A percentile compares a stretch with the other conserved stretches of the same genome.
These are phyloP conservation scores for Macrotyloma uniflorum DNA, from an alignment of 306 rosid genomes.

Conservation along the genomic window DNA sequence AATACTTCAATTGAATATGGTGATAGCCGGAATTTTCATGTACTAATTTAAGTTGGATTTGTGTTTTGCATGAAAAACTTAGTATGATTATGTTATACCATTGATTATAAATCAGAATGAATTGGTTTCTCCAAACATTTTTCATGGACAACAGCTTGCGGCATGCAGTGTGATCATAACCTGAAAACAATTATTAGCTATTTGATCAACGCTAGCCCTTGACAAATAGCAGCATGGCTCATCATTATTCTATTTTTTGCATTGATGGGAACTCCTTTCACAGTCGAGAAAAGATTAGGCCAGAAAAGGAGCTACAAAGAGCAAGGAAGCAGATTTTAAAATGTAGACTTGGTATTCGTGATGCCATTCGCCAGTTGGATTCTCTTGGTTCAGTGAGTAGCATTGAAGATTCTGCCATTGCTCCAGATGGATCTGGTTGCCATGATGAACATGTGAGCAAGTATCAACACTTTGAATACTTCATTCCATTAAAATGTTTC, in stretches of 20 bases:
- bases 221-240: constrained; percentile 19
- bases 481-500: constrained; percentile 2
- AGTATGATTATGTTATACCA: not conserved
- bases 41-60: not conserved
- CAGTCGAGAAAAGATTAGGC: constrained; percentile 92
- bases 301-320: constrained; percentile 84
- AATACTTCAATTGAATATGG: not conserved
- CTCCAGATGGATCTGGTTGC: constrained; percentile 75
- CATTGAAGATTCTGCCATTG: constrained; percentile 75
- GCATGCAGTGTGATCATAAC: constrained; percentile 7
- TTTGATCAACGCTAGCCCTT: constrained; percentile 13
- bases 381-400: constrained; percentile 73
- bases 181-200: constrained; percentile 9
- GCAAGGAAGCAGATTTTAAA: constrained; percentile 82
- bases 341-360: constrained; percentile 84
- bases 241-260: constrained; percentile 11
- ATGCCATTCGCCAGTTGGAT: constrained; percentile 76
- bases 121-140: constrained; percentile 19
- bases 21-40: not conserved
- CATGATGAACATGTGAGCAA: constrained; percentile 77
- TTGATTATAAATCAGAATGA: not conserved
- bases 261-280: constrained; percentile 30
- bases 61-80: constrained; percentile 12
- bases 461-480: constrained; percentile 11
- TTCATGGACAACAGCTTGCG: not conserved